Evolutionary conservation across 2,329 filamentous ascomycete genomes (phyloP).

Genomic region (Microsporum audouinii): DNA sequence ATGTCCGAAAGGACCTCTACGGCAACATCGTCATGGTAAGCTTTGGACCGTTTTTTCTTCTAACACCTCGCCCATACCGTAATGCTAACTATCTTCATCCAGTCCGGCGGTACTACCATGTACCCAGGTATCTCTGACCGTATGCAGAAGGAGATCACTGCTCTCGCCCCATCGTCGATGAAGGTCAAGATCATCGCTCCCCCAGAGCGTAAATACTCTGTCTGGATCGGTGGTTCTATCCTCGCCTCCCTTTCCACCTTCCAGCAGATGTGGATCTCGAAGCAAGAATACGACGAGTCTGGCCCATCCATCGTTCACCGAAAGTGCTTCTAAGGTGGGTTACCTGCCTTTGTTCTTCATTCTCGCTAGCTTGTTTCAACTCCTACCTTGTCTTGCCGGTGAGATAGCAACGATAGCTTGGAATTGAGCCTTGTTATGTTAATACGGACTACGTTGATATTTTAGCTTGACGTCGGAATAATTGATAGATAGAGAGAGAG

Average conservation of each 20-base stretch:
- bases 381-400: slow-evolving; percentile 11
- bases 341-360: not conserved
- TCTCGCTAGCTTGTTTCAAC: not conserved
- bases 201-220: slow-evolving; percentile 99
- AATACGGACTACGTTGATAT: slow-evolving; percentile 5
- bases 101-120: slow-evolving; percentile 99
- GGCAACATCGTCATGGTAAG: slow-evolving; percentile 99
- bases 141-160: slow-evolving; percentile 99
- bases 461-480: slow-evolving; percentile 4
- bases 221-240: slow-evolving; percentile 99
- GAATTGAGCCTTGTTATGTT: slow-evolving; percentile 3
- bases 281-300: slow-evolving; percentile 99
- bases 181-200: slow-evolving; percentile 99
- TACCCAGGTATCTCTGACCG: slow-evolving; percentile 99
- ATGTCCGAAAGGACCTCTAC: slow-evolving; percentile 99
- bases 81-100: slow-evolving; percentile 13
- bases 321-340: slow-evolving; percentile 95
- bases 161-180: slow-evolving; percentile 98
- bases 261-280: slow-evolving; percentile 99
- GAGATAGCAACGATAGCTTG: slow-evolving; percentile 4
- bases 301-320: slow-evolving; percentile 98
- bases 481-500: slow-evolving; percentile 8
- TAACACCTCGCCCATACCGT: not conserved
- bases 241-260: slow-evolving; percentile 98
- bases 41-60: slow-evolving; percentile 3